These are phyloP conservation scores for Solanum tarapatanum DNA, from an alignment of 257 asterid genomes.

Conservation along the genomic window DNA sequence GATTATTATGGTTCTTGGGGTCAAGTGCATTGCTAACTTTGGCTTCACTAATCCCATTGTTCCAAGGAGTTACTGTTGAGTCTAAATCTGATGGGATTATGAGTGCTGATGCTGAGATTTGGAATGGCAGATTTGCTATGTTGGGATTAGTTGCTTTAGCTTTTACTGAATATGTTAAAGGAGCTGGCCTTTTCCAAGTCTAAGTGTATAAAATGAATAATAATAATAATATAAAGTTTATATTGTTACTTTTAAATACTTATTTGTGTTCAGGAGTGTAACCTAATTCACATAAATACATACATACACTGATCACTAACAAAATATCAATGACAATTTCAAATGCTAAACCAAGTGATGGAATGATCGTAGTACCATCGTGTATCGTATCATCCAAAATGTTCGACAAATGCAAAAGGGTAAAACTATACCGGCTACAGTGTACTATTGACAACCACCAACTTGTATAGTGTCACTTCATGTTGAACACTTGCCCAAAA, in stretches of 20 bases:
- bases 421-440: neutral
- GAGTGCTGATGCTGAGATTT: slow-evolving; percentile 59
- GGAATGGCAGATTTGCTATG: slow-evolving; percentile 92
- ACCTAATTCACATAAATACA: neutral
- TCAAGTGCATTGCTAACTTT: slow-evolving; percentile 35
- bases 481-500: neutral
- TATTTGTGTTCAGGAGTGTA: neutral
- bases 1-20: slow-evolving; percentile 40
- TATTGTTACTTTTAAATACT: neutral
- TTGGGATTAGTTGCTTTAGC: slow-evolving; percentile 73
- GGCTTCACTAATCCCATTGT: slow-evolving; percentile 62
- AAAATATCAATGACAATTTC: neutral
- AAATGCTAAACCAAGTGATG: neutral
- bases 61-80: slow-evolving; percentile 46
- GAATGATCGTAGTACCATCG: neutral
- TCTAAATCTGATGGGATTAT: slow-evolving; percentile 31
- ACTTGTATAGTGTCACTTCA: neutral
- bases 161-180: slow-evolving; percentile 62
- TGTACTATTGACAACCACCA: neutral
- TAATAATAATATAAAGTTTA: neutral
- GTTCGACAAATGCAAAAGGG: neutral
- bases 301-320: neutral
- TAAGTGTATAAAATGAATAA: neutral
- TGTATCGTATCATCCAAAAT: neutral
- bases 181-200: slow-evolving; percentile 39